Evolutionary conservation across 139 green algal genomes (phyloP), one percentile per base, ranked within the genome.

Genomic region (Tetradesmus obliquus): DNA sequence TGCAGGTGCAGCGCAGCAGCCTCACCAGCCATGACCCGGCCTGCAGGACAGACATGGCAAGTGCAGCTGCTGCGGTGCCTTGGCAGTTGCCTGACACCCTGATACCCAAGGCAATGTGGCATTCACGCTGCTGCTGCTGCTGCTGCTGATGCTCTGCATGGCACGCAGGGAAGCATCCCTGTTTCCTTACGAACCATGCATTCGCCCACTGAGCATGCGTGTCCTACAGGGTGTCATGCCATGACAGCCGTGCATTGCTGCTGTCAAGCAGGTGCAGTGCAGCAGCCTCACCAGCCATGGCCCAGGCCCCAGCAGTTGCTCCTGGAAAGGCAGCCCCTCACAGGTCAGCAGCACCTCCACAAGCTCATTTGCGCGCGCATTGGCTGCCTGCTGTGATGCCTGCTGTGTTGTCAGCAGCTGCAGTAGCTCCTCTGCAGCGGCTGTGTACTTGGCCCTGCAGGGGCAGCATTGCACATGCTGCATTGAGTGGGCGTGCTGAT

Each of bases 281-380:
- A 72, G 82, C 82, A 72, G 66, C 17, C 88, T 87, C 81, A 92
- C 89, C 89, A 74, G 60, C 89, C 89, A 92, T 0, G 89, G 89
- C 12, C 89, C 89, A 74, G 79, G 79, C 3, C 62, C 66, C 12
- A 92, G 89, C 24, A 89, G 69, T 69, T 84, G 89, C 66, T 92
- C 89, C 55, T 89, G 6, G 32, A 92, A 92, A 10, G 45, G 62
- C 24, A 85, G 62, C 6, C 45, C 51, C 22, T 90, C 71, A 22
- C 54, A 79, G 19, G 60, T 9, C 17, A 82, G 62, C 62, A 92
- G 82, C 53, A 60, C 74, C 32, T 85, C 82, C 1, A 84, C 53
- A 13, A 89, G 82, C 82, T 89, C n/a, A 32, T 91, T 9, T 7
- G 20, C 51, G 71, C 19, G 17, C 55, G 5, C 32, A 45, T 2